Percentiles rank a stretch among this genome's conserved stretches.
Conservation (phyloP, 2,329 filamentous ascomycete genomes). For the Nemania sp. region DNA sequence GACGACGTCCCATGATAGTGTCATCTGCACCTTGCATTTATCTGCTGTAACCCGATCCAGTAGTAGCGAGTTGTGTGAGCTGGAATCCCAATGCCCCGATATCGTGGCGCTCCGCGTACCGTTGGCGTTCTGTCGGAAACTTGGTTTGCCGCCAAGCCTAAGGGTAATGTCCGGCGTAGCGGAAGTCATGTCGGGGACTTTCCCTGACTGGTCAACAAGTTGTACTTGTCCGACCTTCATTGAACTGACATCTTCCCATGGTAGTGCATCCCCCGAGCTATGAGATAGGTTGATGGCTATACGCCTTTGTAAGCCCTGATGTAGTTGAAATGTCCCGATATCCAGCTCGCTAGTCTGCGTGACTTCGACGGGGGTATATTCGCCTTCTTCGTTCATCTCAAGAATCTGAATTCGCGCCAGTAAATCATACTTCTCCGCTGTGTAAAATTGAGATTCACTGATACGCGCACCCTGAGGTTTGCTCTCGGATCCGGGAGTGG, state of each 20-base stretch:
- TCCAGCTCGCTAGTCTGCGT: slow-evolving; percentile 83
- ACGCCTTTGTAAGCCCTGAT: slow-evolving; percentile 89
- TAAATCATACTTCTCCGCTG: slow-evolving; percentile 90
- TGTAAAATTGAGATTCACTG: slow-evolving; percentile 89
- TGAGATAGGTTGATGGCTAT: slow-evolving; percentile 89
- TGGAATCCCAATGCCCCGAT: slow-evolving; percentile 95
- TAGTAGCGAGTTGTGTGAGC: slow-evolving; percentile 85
- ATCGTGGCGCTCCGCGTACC: slow-evolving; percentile 86
- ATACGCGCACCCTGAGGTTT: slow-evolving; percentile 68
- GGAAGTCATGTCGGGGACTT: slow-evolving; percentile 76
- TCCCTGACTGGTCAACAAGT: slow-evolving; percentile 82
- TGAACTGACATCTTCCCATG: slow-evolving; percentile 81
- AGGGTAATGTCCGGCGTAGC: slow-evolving; percentile 74
- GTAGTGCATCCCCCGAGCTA: slow-evolving; percentile 82
- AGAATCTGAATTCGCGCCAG: slow-evolving; percentile 86
- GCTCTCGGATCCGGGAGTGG: slow-evolving; percentile 60
- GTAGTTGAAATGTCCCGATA: slow-evolving; percentile 88
- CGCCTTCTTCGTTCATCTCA: slow-evolving; percentile 87
- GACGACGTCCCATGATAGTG: slow-evolving; percentile 81
- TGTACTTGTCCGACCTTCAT: slow-evolving; percentile 81
- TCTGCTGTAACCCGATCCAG: slow-evolving; percentile 94
- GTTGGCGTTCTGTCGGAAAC: slow-evolving; percentile 83
- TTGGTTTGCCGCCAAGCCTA: slow-evolving; percentile 75
- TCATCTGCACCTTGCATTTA: slow-evolving; percentile 87
- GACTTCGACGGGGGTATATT: slow-evolving; percentile 91